phyloP scores from a whole-genome alignment of 2,329 filamentous ascomycete genomes.

The Epichloe scottii region DNA sequence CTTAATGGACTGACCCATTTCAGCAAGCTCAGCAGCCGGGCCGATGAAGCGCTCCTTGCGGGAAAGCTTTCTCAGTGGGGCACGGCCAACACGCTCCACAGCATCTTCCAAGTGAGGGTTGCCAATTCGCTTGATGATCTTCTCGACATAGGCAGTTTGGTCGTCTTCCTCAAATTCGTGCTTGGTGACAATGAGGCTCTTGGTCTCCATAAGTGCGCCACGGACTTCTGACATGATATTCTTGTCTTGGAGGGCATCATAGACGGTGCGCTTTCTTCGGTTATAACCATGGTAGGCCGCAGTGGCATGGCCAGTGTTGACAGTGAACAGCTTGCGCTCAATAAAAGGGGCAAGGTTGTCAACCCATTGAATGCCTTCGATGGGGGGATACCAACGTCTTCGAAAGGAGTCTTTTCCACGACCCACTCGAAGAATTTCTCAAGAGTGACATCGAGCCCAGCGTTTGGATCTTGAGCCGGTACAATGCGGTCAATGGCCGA shows the following conservation, averaged over 20 bases:
- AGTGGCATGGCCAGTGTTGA: conserved; percentile 96
- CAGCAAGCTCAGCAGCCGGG: conserved; percentile 78
- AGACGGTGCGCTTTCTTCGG: conserved; percentile 73
- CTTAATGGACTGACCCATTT: conserved; percentile 60
- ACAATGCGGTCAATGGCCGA: conserved; percentile 98
- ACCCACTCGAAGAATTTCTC: conserved; percentile 99
- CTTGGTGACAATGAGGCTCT: conserved; percentile 73
- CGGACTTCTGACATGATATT: conserved; percentile 71
- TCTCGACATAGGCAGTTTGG: conserved; percentile 78
- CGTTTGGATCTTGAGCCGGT: conserved; percentile 68
- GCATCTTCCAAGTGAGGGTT: conserved; percentile 89
- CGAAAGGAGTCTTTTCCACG: conserved; percentile 78
- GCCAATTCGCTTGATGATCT: conserved; percentile 84
- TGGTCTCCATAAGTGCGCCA: conserved; percentile 73
- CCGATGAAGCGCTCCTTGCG: conserved; percentile 95
- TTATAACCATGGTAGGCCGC: conserved; percentile 92
- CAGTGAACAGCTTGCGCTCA: conserved; percentile 97
- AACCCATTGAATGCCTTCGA: conserved; percentile 88
- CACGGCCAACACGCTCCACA: conserved; percentile 89
- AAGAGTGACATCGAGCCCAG: conserved; percentile 81
- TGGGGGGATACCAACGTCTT: conserved; percentile 52
- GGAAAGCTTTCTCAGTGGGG: conserved; percentile 83
- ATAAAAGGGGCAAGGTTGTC: conserved; percentile 88
- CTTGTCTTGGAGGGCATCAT: conserved; percentile 73
- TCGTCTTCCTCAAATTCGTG: conserved; percentile 64